These are phyloP conservation scores for Bipolaris bicolor DNA, from an alignment of 2,329 filamentous ascomycete genomes.

Conservation along the genomic window DNA sequence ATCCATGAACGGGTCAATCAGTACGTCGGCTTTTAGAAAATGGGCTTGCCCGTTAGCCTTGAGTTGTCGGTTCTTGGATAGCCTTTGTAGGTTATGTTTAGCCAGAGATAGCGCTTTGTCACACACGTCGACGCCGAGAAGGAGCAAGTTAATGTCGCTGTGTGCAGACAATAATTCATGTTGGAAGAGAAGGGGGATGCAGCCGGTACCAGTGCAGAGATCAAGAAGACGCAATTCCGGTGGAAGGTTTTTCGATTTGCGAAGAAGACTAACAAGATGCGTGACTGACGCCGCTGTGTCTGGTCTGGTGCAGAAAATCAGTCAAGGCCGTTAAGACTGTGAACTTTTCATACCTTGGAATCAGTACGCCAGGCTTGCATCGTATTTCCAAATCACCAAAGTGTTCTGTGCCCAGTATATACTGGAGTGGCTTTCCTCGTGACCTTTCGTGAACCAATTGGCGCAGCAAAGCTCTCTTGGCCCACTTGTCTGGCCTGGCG, in stretches of 20 bases:
- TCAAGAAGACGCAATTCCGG: constrained; percentile 71
- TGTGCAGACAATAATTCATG: constrained; percentile 58
- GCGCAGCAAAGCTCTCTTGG: constrained; percentile 29
- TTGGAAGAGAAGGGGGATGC: constrained; percentile 80
- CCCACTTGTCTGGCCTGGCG: constrained; percentile 23
- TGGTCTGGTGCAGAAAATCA: constrained; percentile 43
- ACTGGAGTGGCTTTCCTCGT: constrained; percentile 81
- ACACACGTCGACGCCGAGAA: constrained; percentile 79
- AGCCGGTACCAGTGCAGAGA: constrained; percentile 89
- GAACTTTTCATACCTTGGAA: constrained; percentile 68
- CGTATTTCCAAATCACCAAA: constrained; percentile 83
- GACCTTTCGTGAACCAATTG: constrained; percentile 50
- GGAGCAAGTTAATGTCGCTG: constrained; percentile 48
- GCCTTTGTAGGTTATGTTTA: constrained; percentile 63
- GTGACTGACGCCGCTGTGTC: constrained; percentile 54
- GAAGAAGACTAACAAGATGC: constrained; percentile 39
- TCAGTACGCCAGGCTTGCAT: constrained; percentile 79
- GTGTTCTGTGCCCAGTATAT: constrained; percentile 84
- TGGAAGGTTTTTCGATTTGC: constrained; percentile 27
- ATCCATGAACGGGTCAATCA: constrained; percentile 57
- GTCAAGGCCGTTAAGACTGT: not conserved
- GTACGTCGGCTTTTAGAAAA: constrained; percentile 57
- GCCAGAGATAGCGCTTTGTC: constrained; percentile 69
- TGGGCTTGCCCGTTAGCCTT: constrained; percentile 40
- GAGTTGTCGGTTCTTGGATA: constrained; percentile 17